Evolutionary conservation across 768 basidiomycete species (phyloP), one percentile per base, ranked within the genome.

Genomic region (Lactifluus pinguis): DNA sequence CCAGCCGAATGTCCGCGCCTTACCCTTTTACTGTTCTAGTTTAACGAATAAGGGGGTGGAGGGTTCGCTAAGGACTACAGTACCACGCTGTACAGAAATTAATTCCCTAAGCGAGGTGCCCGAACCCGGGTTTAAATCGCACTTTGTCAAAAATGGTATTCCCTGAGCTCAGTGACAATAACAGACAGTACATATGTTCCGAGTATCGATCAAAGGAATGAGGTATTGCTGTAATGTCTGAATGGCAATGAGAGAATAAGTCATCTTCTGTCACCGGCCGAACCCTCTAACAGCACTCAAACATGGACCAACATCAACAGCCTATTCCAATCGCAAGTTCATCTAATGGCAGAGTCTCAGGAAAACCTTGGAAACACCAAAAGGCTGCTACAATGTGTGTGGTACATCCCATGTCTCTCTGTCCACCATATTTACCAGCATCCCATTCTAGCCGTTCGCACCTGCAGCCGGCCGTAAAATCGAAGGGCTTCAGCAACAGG

Each of bases 401-500:
- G 10, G 30, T 19, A 30, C 51, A 30, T 42, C 14, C 38, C 47
- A 51, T 63, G 65, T 48, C 15, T 48, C 15, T 14, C 38, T 60
- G 34, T 21, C 25, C 21, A 34, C 36, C 45, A 41, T 42, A 50
- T 47, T 60, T 38, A 60, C 41, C 32, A 36, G 44, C 55, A 57
- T 67, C 59, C 51, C 53, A 44, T 67, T 36, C 56, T 55, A 90
- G 89, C 42, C 86, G 88, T 34, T 82, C 89, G 5, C 81, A 87
- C 69, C 77, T 87, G 13, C 83, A 82, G 42, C 71, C 76, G 11
- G 86, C 82, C 59, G 76, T 86, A 55, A 89, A 84, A 71, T 79
- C 85, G 2, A 85, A 78, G 71, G 76, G 68, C 45, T 91, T 86
- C 83, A 77, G 82, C 57, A 79, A 81, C 38, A 78, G 90, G 41